phyloP scores from a whole-genome alignment of 208 protist species.

The Wallacemonas rigidus region DNA sequence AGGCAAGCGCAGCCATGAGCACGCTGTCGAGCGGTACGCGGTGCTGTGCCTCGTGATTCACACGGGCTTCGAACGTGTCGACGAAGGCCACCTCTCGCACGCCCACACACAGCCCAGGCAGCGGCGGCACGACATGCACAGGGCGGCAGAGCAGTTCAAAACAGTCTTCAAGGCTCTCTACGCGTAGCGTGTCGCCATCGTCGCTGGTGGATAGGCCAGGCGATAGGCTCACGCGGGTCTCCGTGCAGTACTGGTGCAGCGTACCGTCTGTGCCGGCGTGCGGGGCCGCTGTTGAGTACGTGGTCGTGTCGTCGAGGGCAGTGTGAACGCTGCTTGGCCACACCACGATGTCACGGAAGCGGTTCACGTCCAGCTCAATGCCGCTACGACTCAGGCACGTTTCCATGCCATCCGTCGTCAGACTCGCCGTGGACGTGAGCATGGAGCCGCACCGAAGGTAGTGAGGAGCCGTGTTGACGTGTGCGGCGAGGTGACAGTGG shows the following conservation, averaged over 20 bases:
- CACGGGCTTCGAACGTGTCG: constrained; percentile 30
- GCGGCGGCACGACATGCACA: constrained; percentile 49
- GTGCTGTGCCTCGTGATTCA: constrained; percentile 23
- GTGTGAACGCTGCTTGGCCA: not conserved
- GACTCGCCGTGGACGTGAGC: constrained; percentile 66
- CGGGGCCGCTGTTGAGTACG: not conserved
- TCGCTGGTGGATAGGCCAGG: not conserved
- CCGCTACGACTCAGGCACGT: constrained; percentile 37
- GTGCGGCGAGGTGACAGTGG: constrained; percentile 70
- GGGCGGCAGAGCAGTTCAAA: constrained; percentile 33
- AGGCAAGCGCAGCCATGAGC: constrained; percentile 39
- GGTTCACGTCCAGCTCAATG: constrained; percentile 48
- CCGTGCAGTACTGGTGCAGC: constrained; percentile 8
- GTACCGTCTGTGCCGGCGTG: not conserved
- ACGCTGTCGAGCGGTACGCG: constrained; percentile 27
- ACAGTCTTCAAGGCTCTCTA: not conserved
- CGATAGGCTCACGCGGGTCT: not conserved
- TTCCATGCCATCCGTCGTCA: constrained; percentile 50
- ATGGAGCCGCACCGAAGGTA: constrained; percentile 59
- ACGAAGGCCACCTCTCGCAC: constrained; percentile 36
- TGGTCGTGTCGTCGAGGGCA: not conserved
- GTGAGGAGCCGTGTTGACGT: constrained; percentile 62
- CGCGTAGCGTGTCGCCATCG: not conserved
- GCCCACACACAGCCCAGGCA: constrained; percentile 49
- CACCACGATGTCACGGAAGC: constrained; percentile 40